Percentiles rank a stretch among this genome's conserved stretches.
Evolutionary conservation across 768 basidiomycete genomes (phyloP).

Genomic region (Auricularia heimuer): DNA sequence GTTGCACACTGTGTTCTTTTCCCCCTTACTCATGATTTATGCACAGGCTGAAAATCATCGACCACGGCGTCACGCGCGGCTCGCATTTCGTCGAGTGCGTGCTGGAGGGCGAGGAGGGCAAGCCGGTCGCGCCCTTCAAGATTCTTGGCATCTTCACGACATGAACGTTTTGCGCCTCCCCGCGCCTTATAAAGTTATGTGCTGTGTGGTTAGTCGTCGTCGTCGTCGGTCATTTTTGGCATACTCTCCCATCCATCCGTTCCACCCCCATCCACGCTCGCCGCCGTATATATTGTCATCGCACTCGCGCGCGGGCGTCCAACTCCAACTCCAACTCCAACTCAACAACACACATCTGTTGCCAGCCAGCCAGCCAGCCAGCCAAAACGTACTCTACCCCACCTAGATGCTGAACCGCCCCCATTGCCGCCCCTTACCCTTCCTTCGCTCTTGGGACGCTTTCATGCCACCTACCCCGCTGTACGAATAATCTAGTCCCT

Average conservation of each 20-base stretch:
- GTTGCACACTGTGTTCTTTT: constrained; percentile 4
- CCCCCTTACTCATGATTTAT: neutral
- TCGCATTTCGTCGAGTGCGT: constrained; percentile 92
- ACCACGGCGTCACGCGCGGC: constrained; percentile 73
- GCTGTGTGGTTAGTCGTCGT: neutral
- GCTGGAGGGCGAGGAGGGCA: constrained; percentile 79
- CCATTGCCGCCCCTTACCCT: neutral
- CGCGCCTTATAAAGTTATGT: neutral
- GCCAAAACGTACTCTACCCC: neutral
- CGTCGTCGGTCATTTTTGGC: neutral
- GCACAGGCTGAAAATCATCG: constrained; percentile 71
- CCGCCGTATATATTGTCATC: neutral
- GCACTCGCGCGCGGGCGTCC: neutral
- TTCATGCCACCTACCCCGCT: neutral
- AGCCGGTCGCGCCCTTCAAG: constrained; percentile 72
- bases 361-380: neutral
- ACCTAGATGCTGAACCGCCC: neutral
- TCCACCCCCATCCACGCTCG: neutral
- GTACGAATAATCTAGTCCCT: neutral
- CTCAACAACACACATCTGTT: neutral
- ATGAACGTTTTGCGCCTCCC: constrained; percentile 20
- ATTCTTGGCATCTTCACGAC: constrained; percentile 85
- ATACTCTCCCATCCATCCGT: neutral
- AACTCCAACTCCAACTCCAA: neutral
- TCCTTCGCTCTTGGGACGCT: too few species aligned